Conservation (phyloP, 805 yeast genomes). For the Naumovozyma dairenensis region DNA sequence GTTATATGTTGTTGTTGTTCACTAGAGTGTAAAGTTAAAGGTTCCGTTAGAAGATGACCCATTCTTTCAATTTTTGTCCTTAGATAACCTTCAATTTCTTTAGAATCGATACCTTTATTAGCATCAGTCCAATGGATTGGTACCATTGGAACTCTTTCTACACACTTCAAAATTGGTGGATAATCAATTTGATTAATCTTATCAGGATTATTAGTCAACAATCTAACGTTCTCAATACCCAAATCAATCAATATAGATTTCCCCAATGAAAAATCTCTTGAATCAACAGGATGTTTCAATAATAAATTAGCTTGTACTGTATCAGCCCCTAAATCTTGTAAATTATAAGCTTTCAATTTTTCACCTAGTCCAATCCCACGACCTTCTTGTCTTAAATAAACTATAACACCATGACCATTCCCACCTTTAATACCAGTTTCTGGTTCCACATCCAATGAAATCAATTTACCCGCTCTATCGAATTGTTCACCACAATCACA, state of each 20-base stretch:
- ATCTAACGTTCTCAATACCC: constrained; percentile 58
- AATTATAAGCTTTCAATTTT: constrained; percentile 88
- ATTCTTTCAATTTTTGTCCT: constrained; percentile 91
- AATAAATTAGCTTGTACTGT: constrained; percentile 92
- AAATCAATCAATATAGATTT: constrained; percentile 85
- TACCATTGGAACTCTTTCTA: constrained; percentile 91
- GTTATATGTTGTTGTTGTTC: no score
- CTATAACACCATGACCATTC: constrained; percentile 86
- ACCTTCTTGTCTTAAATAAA: constrained; percentile 94
- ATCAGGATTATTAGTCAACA: constrained; percentile 93
- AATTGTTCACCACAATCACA: constrained; percentile 99
- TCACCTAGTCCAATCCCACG: constrained; percentile 98
- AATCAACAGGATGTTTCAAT: constrained; percentile 95
- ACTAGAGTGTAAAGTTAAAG: constrained; percentile 26
- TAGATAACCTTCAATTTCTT: constrained; percentile 86
- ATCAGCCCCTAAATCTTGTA: constrained; percentile 97
- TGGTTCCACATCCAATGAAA: constrained; percentile 35
- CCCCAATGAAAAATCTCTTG: constrained; percentile 86
- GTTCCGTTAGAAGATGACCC: constrained; percentile 79
- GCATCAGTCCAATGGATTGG: constrained; percentile 79
- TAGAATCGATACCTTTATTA: constrained; percentile 60
- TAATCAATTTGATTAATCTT: constrained; percentile 94
- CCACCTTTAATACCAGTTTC: constrained; percentile 37
- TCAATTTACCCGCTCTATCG: constrained; percentile 91
- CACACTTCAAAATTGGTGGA: constrained; percentile 59